phyloP scores from a whole-genome alignment of 306 rosid genomes.

The Prunus campanulata region DNA sequence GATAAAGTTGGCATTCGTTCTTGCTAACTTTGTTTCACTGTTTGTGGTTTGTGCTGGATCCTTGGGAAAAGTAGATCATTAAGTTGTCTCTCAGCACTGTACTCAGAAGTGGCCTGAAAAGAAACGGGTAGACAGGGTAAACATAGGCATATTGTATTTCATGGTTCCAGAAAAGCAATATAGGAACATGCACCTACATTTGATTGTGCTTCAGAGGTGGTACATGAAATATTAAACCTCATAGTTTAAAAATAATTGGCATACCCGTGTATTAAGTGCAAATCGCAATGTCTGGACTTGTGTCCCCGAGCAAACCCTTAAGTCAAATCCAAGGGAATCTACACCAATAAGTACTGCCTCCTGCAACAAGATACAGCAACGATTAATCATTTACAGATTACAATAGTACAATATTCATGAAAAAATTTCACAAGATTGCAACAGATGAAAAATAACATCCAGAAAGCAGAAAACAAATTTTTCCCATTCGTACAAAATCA shows the following conservation, averaged over 20 bases:
- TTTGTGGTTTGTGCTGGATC: conserved; percentile 57
- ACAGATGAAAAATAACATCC: not conserved
- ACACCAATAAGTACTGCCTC: conserved; percentile 74
- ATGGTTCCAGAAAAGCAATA: not conserved
- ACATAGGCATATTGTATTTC: not conserved
- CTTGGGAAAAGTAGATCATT: conserved; percentile 77
- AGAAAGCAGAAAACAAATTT: too few species aligned
- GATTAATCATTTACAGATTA: not conserved
- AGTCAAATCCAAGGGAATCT: conserved; percentile 88
- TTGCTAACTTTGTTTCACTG: conserved; percentile 58
- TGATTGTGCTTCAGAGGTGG: not conserved
- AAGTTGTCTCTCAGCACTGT: conserved; percentile 83
- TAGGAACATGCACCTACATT: not conserved
- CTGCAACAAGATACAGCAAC: conserved; percentile 42
- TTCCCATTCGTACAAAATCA: not conserved
- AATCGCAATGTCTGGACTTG: conserved; percentile 89
- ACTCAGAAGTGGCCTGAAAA: conserved; percentile 85
- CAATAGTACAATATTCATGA: not conserved
- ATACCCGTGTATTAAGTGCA: conserved; percentile 67
- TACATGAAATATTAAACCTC: not conserved
- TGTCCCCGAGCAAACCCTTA: conserved; percentile 88
- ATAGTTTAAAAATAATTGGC: conserved; percentile 10
- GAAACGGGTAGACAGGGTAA: conserved; percentile 2
- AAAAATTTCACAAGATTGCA: not conserved
- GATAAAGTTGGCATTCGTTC: conserved; percentile 36